phyloP scores from a whole-genome alignment of 495 filamentous ascomycete genomes.

The Neurospora tetrasperma region DNA sequence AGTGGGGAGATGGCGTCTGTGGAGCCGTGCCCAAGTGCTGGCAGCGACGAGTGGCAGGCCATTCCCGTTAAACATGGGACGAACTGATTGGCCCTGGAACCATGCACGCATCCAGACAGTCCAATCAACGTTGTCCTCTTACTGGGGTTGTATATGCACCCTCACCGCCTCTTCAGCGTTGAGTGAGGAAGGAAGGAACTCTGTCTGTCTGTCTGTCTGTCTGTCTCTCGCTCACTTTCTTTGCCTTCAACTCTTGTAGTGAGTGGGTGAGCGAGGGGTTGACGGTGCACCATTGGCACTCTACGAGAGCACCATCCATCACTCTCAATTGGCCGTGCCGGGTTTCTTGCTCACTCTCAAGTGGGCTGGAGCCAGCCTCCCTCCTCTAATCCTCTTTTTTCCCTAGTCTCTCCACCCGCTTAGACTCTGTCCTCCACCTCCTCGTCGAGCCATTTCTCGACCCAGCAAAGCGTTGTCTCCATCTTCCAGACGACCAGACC shows the following conservation, averaged over 20 bases:
- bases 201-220: neutral
- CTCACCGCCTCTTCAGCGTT: conserved; percentile 31
- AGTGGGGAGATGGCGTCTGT: neutral
- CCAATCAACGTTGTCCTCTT: conserved; percentile 20
- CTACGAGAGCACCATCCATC: neutral
- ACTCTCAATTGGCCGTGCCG: neutral
- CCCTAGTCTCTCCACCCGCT: neutral
- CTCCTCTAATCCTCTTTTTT: neutral
- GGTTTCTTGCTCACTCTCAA: neutral
- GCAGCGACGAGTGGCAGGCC: neutral
- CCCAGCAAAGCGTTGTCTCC: neutral
- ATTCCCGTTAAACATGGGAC: neutral
- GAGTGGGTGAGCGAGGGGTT: neutral
- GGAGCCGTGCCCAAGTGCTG: neutral
- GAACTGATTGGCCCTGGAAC: conserved; percentile 16
- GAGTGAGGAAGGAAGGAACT: neutral
- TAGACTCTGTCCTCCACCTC: neutral
- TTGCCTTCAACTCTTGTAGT: neutral
- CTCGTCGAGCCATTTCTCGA: neutral
- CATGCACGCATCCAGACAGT: conserved; percentile 18
- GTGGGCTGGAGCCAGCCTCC: neutral
- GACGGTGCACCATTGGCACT: neutral
- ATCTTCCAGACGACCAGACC: neutral
- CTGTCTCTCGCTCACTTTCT: neutral
- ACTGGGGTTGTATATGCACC: conserved; percentile 23